Evolutionary conservation across 257 asterid genomes (phyloP), one percentile per base, ranked within the genome.

Genomic region (Vinca minor): DNA sequence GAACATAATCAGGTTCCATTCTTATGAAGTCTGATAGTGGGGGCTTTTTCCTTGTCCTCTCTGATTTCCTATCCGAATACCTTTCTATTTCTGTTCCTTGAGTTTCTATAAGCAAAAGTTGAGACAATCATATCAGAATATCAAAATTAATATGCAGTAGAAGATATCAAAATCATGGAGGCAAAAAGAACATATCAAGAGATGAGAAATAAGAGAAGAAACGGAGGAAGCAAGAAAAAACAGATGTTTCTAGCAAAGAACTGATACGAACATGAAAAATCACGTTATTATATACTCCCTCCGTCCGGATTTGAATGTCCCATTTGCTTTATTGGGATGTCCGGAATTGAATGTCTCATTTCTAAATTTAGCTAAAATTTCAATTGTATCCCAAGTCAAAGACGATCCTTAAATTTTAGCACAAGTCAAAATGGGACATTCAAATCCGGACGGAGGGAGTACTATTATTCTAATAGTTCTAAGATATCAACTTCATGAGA

Each of bases 1-100:
- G 96, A 64, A 84, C 66, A 72, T 85, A 76, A 59, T 72, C 80
- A 0, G 75, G 46, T 46, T 62, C 82, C 79, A 84, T 73, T 47
- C 31, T 73, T 31, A 87, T 80, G 34, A 73, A 77, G 71, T 87
- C 46, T 71, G 78, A 69, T 44, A 90, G 83, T 21, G 74, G 84
- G 12, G 69, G 66, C 75, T 75, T 84, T 63, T 47, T 35, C 59
- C 69, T 69, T 9, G 61, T 56, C 44, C 69, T 73, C 31, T 48
- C 71, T 3, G 5, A 50, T 9, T 63, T 65, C 76, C 71, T 73
- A 60, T 87, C 87, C 1, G 87, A 76, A 50, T 66, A 85, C 75
- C 83, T 78, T 71, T 87, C 87, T 69, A 84, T 83, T 35, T 87
- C 92, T 29, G 63, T 26, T 39, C 77, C 78, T 54, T 76, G 71